A percentile compares a stretch with the other conserved stretches of the same genome.
phyloP scores from a whole-genome alignment of 148 eudicot species.

The Rhododendron henanense region DNA sequence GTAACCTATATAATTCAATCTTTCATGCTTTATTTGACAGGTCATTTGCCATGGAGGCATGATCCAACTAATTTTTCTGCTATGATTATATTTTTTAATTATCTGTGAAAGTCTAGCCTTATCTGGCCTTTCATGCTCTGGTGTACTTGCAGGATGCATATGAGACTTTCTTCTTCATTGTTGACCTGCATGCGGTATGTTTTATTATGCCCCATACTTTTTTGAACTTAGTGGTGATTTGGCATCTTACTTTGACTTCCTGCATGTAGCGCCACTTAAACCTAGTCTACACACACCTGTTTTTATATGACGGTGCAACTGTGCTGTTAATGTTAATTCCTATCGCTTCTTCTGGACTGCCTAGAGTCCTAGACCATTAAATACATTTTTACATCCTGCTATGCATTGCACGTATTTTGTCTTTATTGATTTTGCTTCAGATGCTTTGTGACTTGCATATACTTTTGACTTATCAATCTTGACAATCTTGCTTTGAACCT shows the following conservation, averaged over 20 bases:
- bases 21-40: not conserved
- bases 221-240: not conserved
- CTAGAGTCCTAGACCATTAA: not conserved
- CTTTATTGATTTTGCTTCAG: not conserved
- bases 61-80: not conserved
- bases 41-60: not conserved
- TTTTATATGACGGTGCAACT: not conserved
- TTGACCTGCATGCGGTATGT: slow-evolving; percentile 98
- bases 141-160: slow-evolving; percentile 61
- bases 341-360: not conserved
- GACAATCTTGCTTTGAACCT: not conserved
- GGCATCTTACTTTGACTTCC: slow-evolving; percentile 1
- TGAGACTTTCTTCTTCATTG: slow-evolving; percentile 90
- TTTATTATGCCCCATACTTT: not conserved
- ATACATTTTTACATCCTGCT: not conserved
- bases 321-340: not conserved
- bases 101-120: not conserved
- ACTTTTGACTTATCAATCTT: not conserved
- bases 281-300: not conserved
- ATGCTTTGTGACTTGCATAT: not conserved
- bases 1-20: not conserved
- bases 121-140: not conserved
- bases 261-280: not conserved
- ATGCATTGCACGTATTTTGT: not conserved
- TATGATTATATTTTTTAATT: not conserved